These are phyloP conservation scores for Rhizopogon rudus DNA, from an alignment of 768 basidiomycete genomes.

Conservation along the genomic window DNA sequence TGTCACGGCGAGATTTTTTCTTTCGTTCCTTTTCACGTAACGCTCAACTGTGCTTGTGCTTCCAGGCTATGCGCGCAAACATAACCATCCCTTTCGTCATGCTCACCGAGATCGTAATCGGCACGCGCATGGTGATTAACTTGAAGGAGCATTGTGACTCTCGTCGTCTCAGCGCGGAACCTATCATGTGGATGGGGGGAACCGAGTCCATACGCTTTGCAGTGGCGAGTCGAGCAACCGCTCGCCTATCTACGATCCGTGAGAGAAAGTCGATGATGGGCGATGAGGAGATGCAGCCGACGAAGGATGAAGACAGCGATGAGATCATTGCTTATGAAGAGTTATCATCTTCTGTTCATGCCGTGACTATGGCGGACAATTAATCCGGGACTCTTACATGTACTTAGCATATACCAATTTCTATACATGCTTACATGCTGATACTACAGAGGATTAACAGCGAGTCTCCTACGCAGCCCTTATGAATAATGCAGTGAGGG, in stretches of 20 bases:
- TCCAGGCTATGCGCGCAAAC: constrained; percentile 22
- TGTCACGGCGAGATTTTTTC: constrained; percentile 13
- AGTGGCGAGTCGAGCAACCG: constrained; percentile 2
- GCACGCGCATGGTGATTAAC: constrained; percentile 25
- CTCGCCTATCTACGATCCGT: constrained; percentile 3
- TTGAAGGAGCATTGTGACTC: constrained; percentile 24
- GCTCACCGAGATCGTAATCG: constrained; percentile 25
- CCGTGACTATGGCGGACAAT: no score
- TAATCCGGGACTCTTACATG: no score
- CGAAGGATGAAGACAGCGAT: background rate
- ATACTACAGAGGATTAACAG: background rate
- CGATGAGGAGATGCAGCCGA: constrained; percentile 1
- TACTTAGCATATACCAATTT: background rate
- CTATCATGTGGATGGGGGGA: constrained; percentile 2
- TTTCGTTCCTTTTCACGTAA: background rate
- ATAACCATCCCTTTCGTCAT: constrained; percentile 26
- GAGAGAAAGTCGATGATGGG: background rate
- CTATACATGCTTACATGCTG: background rate
- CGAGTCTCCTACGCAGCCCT: background rate
- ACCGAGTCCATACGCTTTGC: constrained; percentile 14
- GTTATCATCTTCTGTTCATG: background rate
- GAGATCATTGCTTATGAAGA: background rate
- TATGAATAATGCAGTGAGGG: background rate
- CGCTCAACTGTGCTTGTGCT: background rate
- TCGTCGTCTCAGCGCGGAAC: constrained; percentile 7